phyloP scores from a whole-genome alignment of 1,284 basidiomycete genomes.

The Naganishia liquefaciens region DNA sequence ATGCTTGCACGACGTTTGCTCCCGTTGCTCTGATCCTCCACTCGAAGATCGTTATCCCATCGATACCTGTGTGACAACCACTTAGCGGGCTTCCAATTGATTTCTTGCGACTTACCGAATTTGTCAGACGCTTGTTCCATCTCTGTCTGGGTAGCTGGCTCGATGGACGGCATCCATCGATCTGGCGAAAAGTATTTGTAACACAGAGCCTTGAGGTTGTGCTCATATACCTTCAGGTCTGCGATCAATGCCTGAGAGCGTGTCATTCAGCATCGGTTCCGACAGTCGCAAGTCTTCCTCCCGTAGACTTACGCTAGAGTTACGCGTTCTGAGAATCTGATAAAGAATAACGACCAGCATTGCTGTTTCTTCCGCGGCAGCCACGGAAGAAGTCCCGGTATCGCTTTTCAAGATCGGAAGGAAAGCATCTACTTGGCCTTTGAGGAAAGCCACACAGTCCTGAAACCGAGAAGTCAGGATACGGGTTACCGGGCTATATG shows the following conservation, averaged over 20 bases:
- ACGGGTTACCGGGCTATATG: neutral
- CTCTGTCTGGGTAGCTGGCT: slow-evolving; percentile 10
- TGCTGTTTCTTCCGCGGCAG: slow-evolving; percentile 10
- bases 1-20: slow-evolving; percentile 11
- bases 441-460: slow-evolving; percentile 26
- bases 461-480: neutral
- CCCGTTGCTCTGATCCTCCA: slow-evolving; percentile 15
- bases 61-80: slow-evolving; percentile 7
- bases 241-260: neutral
- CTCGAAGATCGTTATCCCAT: slow-evolving; percentile 18
- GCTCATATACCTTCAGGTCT: slow-evolving; percentile 17
- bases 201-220: slow-evolving; percentile 15
- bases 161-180: slow-evolving; percentile 18
- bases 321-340: slow-evolving; percentile 13
- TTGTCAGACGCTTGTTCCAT: slow-evolving; percentile 8
- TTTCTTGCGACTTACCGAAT: slow-evolving; percentile 3
- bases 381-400: neutral
- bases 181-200: slow-evolving; percentile 26
- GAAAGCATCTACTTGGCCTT: slow-evolving; percentile 22
- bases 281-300: too few species aligned
- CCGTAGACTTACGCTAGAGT: slow-evolving; percentile 13
- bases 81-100: neutral
- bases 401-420: slow-evolving; percentile 17
- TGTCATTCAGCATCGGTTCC: too few species aligned
- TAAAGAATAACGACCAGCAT: slow-evolving; percentile 19